Base-by-base conservation (phyloP, 1,284 basidiomycete genomes). In the Sphagnurus paluster region DNA sequence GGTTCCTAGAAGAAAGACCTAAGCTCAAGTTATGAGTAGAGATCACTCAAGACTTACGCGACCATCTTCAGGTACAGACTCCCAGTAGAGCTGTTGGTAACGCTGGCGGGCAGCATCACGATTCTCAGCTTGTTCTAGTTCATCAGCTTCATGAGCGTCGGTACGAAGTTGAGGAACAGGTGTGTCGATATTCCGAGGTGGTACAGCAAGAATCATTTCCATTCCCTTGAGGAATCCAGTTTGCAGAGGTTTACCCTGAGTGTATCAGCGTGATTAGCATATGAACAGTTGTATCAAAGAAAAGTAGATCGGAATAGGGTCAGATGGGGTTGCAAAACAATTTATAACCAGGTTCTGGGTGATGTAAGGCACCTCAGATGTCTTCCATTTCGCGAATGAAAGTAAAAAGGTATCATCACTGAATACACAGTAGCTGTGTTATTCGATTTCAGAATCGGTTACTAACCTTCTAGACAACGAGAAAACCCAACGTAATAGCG, bases 1-100 rank as follows among this genome's bases (percentile, higher is more conserved):
- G 82, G 78, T 58, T 81, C 75, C 86, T 87, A 25, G n/a, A 17
- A 33, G 13, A 41, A 20, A 14, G 13, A 38, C 16, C 34, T 36
- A 29, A 33, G 30, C 13, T 3, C 16, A 42, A 23, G 20, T 16
- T 1, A 32, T 20, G n/a, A 34, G 19, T 5, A 20, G 17, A 28
- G 14, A 36, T 5, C 29, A 16, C 14, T 41, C 6, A 21, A 32
- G 39, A 69, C 80, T 34, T 58, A 87, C 87, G 62, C 77, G 64
- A 52, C 75, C 71, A 50, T 76, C 77, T 55, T 89, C 87, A 10
- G 72, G 71, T 24, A 82, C 74, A 36, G 82, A 78, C 61, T 90
- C 87, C 84, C 86, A 90, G 63, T 85, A 88, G 42, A 80, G 66
- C 28, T 82, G 75, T 54, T 84, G 79, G 58, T 88, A 88, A 11